phyloP scores from a whole-genome alignment of 2,329 filamentous ascomycete genomes.

The Herpotrichia juniperi region DNA sequence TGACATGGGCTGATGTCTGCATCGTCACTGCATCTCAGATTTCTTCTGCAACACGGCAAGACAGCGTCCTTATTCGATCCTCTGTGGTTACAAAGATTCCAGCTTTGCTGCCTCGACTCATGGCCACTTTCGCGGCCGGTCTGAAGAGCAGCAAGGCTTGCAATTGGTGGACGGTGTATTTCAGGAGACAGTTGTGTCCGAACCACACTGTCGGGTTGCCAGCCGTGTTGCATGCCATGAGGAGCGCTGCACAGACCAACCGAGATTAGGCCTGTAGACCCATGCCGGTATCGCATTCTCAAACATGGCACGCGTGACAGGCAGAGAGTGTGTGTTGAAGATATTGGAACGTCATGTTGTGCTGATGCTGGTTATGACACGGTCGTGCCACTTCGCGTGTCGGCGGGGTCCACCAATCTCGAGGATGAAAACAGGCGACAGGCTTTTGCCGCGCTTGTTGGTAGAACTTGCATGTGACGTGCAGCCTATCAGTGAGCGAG shows the following conservation, averaged over 20 bases:
- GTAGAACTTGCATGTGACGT: conserved; percentile 7
- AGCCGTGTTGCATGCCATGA: conserved; percentile 15
- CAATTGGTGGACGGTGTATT: conserved; percentile 19
- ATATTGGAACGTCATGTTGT: conserved; percentile 64
- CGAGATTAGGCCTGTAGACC: not conserved
- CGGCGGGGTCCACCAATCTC: conserved; percentile 1
- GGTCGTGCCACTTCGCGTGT: conserved; percentile 13
- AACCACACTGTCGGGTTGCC: conserved; percentile 21
- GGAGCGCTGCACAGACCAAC: conserved; percentile 10
- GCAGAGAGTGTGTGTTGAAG: not conserved
- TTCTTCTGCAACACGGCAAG: conserved; percentile 37
- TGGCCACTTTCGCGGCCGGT: conserved; percentile 13
- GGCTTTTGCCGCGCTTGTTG: conserved; percentile 10
- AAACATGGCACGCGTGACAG: conserved; percentile 22
- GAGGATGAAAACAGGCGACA: conserved; percentile 2
- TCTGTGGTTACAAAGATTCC: conserved; percentile 19
- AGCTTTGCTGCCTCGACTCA: conserved; percentile 24
- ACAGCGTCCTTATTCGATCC: conserved; percentile 27
- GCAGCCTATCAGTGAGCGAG: not conserved
- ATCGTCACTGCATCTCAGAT: conserved; percentile 28
- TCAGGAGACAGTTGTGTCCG: conserved; percentile 18
- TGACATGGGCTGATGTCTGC: conserved; percentile 45
- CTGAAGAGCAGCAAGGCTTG: not conserved
- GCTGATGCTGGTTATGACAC: conserved; percentile 81
- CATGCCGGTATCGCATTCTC: conserved; percentile 13